Evolutionary conservation across 257 asterid genomes (phyloP).

Genomic region (Verbena officinalis): DNA sequence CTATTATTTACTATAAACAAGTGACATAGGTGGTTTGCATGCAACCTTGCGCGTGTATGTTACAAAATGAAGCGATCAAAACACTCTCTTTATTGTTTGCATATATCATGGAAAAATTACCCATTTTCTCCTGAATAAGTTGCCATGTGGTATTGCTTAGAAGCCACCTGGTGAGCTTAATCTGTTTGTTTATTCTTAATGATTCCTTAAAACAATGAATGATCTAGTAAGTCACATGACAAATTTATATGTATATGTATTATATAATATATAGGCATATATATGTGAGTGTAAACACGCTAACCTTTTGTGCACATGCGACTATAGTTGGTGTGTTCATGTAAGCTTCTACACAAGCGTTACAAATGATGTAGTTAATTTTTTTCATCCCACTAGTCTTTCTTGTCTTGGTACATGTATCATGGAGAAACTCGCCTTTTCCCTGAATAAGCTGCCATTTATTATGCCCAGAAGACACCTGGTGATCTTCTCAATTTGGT

Average conservation of each 20-base stretch:
- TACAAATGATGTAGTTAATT: constrained; percentile 20
- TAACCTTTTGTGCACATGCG: constrained; percentile 14
- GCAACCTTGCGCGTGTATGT: constrained; percentile 32
- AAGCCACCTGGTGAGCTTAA: constrained; percentile 24
- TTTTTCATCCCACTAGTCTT: constrained; percentile 5
- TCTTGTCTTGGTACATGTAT: constrained; percentile 6
- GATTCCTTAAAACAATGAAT: neutral
- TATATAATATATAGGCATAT: neutral
- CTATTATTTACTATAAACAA: constrained; percentile 9
- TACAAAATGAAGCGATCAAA: constrained; percentile 27
- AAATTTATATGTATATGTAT: neutral
- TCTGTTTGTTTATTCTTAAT: constrained; percentile 5
- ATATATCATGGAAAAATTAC: constrained; percentile 9
- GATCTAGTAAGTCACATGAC: too few species aligned
- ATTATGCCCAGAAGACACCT: constrained; percentile 25
- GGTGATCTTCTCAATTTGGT: constrained; percentile 13
- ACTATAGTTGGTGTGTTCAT: constrained; percentile 16
- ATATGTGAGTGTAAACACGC: neutral
- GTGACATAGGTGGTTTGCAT: constrained; percentile 33
- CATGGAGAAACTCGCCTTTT: constrained; percentile 1
- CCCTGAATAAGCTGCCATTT: neutral
- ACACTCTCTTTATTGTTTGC: neutral
- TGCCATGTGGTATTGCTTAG: constrained; percentile 20
- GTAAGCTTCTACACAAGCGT: constrained; percentile 30
- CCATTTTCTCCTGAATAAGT: constrained; percentile 24